A percentile compares a stretch with the other conserved stretches of the same genome.
phyloP scores from a whole-genome alignment of 768 basidiomycete species.

The Russula sp. region DNA sequence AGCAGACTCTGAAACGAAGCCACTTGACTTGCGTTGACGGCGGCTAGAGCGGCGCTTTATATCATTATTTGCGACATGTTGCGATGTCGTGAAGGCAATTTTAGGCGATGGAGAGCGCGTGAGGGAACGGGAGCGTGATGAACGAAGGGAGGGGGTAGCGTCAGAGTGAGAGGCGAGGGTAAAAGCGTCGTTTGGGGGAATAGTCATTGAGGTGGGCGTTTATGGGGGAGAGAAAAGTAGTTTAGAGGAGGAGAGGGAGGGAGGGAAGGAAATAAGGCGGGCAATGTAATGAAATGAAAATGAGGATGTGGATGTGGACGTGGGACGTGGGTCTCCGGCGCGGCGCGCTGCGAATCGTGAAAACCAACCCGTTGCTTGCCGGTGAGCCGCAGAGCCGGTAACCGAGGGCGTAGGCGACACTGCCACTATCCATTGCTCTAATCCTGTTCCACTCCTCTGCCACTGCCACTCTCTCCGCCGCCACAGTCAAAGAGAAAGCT shows the following conservation, averaged over 20 bases:
- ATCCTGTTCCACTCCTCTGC: too few species aligned
- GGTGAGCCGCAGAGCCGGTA: neutral
- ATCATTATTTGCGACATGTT: constrained; percentile 15
- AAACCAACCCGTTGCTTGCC: too few species aligned
- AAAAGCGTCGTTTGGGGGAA: constrained; percentile 24
- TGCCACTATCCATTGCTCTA: neutral
- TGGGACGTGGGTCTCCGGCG: too few species aligned
- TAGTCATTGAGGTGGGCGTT: constrained; percentile 9
- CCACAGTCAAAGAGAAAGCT: too few species aligned
- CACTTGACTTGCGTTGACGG: constrained; percentile 21
- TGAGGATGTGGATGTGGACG: neutral
- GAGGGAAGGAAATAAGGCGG: too few species aligned
- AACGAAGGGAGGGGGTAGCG: constrained; percentile 20
- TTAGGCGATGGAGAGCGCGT: constrained; percentile 25
- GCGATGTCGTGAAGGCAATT: constrained; percentile 21
- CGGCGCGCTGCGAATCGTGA: too few species aligned
- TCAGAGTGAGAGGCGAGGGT: constrained; percentile 23
- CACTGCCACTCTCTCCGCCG: too few species aligned
- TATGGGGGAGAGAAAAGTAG: neutral
- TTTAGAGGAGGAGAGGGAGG: neutral
- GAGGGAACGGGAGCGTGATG: constrained; percentile 24
- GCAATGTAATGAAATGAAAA: neutral
- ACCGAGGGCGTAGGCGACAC: neutral
- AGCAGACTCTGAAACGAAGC: constrained; percentile 15
- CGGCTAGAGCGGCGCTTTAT: constrained; percentile 19